Evolutionary conservation across 768 basidiomycete genomes (phyloP), one percentile per base, ranked within the genome.

Genomic region (Boletus reticulatus): DNA sequence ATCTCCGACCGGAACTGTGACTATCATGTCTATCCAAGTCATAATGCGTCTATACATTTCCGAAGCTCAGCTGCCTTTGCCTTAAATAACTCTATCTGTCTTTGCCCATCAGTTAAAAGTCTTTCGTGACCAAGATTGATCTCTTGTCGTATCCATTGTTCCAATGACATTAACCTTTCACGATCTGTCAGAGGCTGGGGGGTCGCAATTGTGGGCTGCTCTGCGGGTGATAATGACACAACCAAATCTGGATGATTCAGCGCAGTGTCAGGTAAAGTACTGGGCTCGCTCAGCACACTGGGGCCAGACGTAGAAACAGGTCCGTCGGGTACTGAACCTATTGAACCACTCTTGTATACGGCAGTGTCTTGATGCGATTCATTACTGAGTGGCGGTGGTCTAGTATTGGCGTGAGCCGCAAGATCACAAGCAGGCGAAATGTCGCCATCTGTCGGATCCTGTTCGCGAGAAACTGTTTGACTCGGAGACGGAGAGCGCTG

Each of bases 81-180:
- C 62, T 76, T 74, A 67, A 86, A 84, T 56, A 67, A 57, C 17
- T 67, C 69, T 48, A 87, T 81, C 67, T 77, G 74, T 57, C 70
- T 71, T 61, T 78, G 78, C 4, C 80, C 85, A 56, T 85, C 81
- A 44, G 62, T 62, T 69, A 75, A 68, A 64, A 87, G 76, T 54
- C 78, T 81, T 59, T 86, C 83, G 60, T 82, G 84, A 70, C 91
- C 80, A 44, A 82, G 70, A 59, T 78, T 78, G 68, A 91, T 88
- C 72, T 93, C 90, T 60, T 83, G 81, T 52, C 86, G 78, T 55
- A 93, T 84, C 83, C 89, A 89, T 64, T 94, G 83, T 64, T 94
- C 92, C 46, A 94, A 79, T 0, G 90, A 88, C 88, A 94, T 87
- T 19, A 77, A 72, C 56, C 85, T 76, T 67, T 94, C 88, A 19